Conservation (phyloP, 192 early-diverging fungal species). For the Podila verticillata region DNA sequence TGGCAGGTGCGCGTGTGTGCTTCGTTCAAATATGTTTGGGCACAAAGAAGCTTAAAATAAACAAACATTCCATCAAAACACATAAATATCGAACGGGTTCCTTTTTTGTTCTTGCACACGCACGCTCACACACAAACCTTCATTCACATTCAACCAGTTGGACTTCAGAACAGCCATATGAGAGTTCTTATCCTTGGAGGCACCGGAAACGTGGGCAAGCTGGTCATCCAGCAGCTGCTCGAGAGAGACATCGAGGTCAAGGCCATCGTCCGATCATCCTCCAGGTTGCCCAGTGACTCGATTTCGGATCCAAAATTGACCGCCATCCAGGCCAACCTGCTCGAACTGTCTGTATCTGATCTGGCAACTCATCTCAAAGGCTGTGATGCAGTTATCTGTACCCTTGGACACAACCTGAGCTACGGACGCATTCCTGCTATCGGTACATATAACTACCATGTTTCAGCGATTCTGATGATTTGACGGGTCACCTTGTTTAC, state of each 20-base stretch:
- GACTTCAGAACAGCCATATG: neutral
- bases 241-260: constrained; percentile 7
- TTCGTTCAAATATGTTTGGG: too few relatives aligned
- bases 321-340: constrained; percentile 11
- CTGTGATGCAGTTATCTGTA: constrained; percentile 18
- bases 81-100: too few relatives aligned
- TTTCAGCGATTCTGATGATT: neutral
- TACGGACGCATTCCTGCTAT: constrained; percentile 17
- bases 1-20: too few relatives aligned
- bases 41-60: too few relatives aligned
- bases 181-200: constrained; percentile 15
- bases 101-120: too few relatives aligned
- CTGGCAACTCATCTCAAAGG: constrained; percentile 15
- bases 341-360: constrained; percentile 5
- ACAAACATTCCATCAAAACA: too few relatives aligned
- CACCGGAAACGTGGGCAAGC: constrained; percentile 15
- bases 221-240: constrained; percentile 15
- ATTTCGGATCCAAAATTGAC: constrained; percentile 4
- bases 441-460: neutral
- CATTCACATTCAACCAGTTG: too few relatives aligned
- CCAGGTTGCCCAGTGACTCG: neutral
- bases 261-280: constrained; percentile 11
- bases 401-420: constrained; percentile 18
- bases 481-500: neutral
- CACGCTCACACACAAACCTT: too few relatives aligned